Evolutionary conservation across 2,329 filamentous ascomycete species (phyloP).

Genomic region (Thyridium curvatum): DNA sequence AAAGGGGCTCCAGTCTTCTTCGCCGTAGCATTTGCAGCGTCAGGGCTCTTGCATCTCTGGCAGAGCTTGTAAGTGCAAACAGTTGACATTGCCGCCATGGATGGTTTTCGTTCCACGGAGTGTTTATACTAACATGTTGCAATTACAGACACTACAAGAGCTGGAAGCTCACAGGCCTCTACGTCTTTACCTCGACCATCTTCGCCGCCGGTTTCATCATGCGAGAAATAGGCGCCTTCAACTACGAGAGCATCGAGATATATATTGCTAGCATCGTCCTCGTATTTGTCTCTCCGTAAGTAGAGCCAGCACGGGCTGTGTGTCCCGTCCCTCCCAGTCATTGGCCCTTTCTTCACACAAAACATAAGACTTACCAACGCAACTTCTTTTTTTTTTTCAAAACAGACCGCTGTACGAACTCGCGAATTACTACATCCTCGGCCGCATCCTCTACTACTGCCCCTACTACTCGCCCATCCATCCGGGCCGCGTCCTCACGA

Average conservation of each 20-base stretch:
- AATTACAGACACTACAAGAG: slow-evolving; percentile 29
- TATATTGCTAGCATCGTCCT: slow-evolving; percentile 33
- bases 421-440: slow-evolving; percentile 58
- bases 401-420: slow-evolving; percentile 53
- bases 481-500: slow-evolving; percentile 33
- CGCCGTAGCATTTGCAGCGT: slow-evolving; percentile 29
- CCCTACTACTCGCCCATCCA: slow-evolving; percentile 50
- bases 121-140: background rate
- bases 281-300: slow-evolving; percentile 26
- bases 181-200: slow-evolving; percentile 34
- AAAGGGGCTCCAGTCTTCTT: slow-evolving; percentile 43
- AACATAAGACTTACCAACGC: background rate
- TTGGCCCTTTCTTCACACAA: background rate
- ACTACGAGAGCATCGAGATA: slow-evolving; percentile 32
- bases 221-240: slow-evolving; percentile 38
- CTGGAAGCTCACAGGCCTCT: slow-evolving; percentile 22
- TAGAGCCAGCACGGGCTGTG: background rate
- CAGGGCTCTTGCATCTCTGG: slow-evolving; percentile 31
- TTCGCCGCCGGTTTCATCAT: slow-evolving; percentile 45
- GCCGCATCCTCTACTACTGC: slow-evolving; percentile 54
- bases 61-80: slow-evolving; percentile 38
- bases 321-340: no score
- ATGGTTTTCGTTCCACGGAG: no score
- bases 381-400: no score
- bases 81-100: background rate